A percentile compares a stretch with the other conserved stretches of the same genome.
These are phyloP conservation scores for Dictyostelium intermedium DNA, from an alignment of 78 protist species.

Conservation along the genomic window DNA sequence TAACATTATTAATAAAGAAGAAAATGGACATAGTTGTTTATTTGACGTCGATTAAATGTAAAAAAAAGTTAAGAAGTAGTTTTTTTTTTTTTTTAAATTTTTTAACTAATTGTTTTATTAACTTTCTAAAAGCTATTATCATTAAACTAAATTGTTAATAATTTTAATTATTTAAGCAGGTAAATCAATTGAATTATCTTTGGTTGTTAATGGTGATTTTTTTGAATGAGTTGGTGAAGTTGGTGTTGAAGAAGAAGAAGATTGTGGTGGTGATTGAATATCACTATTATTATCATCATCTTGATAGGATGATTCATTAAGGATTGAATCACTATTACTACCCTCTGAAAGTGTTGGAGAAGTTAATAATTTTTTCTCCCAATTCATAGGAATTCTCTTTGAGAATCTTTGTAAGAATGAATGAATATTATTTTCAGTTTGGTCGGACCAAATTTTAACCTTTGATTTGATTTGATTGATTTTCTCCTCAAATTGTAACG, in stretches of 20 bases:
- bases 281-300: not conserved
- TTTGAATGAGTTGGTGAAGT: not conserved
- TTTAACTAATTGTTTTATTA: not conserved
- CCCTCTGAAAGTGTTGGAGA: not conserved
- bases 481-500: constrained; percentile 60
- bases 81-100: no score
- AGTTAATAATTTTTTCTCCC: not conserved
- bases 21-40: not conserved
- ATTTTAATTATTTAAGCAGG: not conserved
- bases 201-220: not conserved
- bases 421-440: not conserved
- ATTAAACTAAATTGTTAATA: no score
- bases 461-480: constrained; percentile 23
- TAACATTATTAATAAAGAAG: not conserved
- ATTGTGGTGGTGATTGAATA: not conserved
- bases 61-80: no score
- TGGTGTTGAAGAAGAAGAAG: not conserved
- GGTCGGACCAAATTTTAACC: constrained; percentile 32
- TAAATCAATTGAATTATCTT: not conserved
- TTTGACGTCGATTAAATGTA: not conserved
- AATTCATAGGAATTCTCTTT: constrained; percentile 18
- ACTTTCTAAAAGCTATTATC: no score
- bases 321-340: not conserved
- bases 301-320: not conserved
- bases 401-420: constrained; percentile 18